Evolutionary conservation across 164 flowering plant species (phyloP), one percentile per base, ranked within the genome.

Genomic region (Annona squamosa): DNA sequence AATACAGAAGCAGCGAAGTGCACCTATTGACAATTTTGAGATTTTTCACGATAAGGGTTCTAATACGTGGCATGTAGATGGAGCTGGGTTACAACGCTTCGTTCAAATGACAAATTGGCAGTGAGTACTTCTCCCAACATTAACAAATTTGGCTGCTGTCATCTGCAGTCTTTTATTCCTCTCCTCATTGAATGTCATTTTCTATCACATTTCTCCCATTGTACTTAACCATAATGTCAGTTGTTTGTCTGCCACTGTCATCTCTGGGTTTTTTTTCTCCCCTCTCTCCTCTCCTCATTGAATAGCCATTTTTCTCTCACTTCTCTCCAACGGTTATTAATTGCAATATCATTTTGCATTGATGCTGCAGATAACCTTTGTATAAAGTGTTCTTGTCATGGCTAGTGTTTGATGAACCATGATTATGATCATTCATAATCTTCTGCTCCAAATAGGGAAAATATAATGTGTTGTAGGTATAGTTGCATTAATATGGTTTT

Each of bases 81-180:
- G 99, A 83, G 72, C 89, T 9, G 99, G 99, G 52, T 76, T 95
- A 78, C 87, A 88, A 67, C 96, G 98, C 52, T 95, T 95, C 82
- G 88, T 95, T 78, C 99, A 91, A 82, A 95, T 95, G 98, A 95
- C 99, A 75, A 92, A 93, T 76, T 95, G 99, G 99, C 82, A 90
- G 99, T 95, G 81, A 37, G 89, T 56, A 18, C 65, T 70, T 66
- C 43, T 52, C 10, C 13, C 13, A 13, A 52, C 13, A 10, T 52
- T 52, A 52, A 52, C 59, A n/a, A n/a, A n/a, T n/a, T n/a, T n/a
- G 59, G 59, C 46, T 44, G 2, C 6, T 4, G 42, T 41, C 45
- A 2, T 4, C 10, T 5, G 17, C 42, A 66, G 4, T 43, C 68
- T 44, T 3, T 9, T 43, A 3, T 6, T 63, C 26, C 42, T 63